phyloP scores from a whole-genome alignment of 2,329 filamentous ascomycete genomes.

The Exophiala viscosa region DNA sequence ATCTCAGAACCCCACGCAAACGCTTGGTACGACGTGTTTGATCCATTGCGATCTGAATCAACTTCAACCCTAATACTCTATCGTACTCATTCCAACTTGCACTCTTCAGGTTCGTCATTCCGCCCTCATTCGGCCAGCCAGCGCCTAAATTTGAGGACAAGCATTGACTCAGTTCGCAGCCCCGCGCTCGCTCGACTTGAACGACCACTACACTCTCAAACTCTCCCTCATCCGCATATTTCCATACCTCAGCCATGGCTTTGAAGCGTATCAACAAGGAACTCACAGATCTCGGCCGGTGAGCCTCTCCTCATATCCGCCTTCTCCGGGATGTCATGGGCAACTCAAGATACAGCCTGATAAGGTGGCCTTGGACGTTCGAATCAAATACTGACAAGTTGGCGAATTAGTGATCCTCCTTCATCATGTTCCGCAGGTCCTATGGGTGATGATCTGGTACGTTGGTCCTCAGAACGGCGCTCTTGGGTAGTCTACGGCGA shows the following conservation, averaged over 20 bases:
- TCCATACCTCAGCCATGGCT: conserved; percentile 40
- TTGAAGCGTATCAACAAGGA: conserved; percentile 54
- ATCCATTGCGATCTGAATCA: conserved; percentile 7
- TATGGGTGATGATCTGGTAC: conserved; percentile 95
- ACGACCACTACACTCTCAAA: conserved; percentile 16
- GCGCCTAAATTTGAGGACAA: conserved; percentile 1
- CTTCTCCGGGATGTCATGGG: conserved; percentile 4
- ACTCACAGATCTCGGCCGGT: conserved; percentile 52
- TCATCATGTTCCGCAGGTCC: conserved; percentile 98
- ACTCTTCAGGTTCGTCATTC: conserved; percentile 9
- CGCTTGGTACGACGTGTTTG: conserved; percentile 7
- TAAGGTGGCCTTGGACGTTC: neutral
- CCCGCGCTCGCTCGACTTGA: conserved; percentile 20
- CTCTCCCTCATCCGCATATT: conserved; percentile 9
- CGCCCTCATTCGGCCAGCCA: neutral
- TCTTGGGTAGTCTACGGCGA: conserved; percentile 6
- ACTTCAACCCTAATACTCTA: conserved; percentile 4
- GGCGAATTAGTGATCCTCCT: conserved; percentile 74
- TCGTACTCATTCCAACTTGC: neutral
- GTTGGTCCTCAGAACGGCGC: conserved; percentile 34
- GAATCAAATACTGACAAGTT: conserved; percentile 24
- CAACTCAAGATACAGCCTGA: neutral
- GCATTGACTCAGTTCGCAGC: conserved; percentile 22
- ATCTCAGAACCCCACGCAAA: conserved; percentile 7
- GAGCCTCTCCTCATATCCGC: conserved; percentile 29